A percentile compares a stretch with the other conserved stretches of the same genome.
Evolutionary conservation across 148 eudicot genomes (phyloP).

Genomic region (Spergularia bocconei): DNA sequence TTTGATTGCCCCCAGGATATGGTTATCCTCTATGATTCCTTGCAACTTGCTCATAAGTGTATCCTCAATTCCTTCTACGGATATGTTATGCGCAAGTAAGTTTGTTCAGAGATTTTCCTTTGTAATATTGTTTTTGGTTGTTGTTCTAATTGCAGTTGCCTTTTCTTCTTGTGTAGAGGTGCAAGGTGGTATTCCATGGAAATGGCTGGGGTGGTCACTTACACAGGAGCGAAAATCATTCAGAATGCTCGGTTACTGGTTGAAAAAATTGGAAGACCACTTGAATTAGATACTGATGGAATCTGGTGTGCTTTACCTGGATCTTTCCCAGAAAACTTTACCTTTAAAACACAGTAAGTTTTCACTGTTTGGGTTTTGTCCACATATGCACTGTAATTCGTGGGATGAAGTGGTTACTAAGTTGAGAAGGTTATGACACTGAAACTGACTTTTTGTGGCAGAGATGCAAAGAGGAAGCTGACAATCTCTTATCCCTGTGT

Average conservation of each 20-base stretch:
- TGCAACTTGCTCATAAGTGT: constrained; percentile 99
- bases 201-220: constrained; percentile 99
- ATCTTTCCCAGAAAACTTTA: constrained; percentile 95
- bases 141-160: not conserved
- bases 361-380: constrained; percentile 15
- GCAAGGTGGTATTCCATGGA: constrained; percentile 99
- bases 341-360: constrained; percentile 76
- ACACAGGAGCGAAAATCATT: constrained; percentile 97
- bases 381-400: not conserved
- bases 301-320: constrained; percentile 98
- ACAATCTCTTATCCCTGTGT: constrained; percentile 98
- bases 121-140: constrained; percentile 7
- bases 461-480: constrained; percentile 84
- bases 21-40: constrained; percentile 97
- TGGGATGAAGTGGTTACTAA: not conserved
- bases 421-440: constrained; percentile 3
- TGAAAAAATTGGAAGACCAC: constrained; percentile 95
- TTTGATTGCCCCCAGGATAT: constrained; percentile 64
- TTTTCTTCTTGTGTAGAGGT: constrained; percentile 47
- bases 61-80: constrained; percentile 97
- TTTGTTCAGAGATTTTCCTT: not conserved
- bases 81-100: constrained; percentile 99
- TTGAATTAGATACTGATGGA: constrained; percentile 97
- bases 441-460: constrained; percentile 32
- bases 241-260: constrained; percentile 95